These are phyloP conservation scores for Ceratocystis harringtonii DNA, from an alignment of 2,329 filamentous ascomycete species.

Conservation along the genomic window DNA sequence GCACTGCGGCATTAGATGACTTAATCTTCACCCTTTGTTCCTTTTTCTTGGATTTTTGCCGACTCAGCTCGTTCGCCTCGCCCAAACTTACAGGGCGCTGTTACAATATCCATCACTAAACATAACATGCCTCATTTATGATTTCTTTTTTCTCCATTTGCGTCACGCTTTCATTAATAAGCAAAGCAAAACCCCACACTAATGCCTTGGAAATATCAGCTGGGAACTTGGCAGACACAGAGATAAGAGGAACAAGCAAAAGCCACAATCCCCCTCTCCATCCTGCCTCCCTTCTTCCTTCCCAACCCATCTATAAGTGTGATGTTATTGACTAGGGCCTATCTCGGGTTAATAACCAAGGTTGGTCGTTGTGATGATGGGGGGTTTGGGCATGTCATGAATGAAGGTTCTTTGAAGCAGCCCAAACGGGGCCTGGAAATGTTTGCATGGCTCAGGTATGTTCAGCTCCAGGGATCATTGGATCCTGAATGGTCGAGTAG, in stretches of 20 bases:
- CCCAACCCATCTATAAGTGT: neutral
- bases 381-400: neutral
- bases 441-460: neutral
- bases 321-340: neutral
- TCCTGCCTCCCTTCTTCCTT: neutral
- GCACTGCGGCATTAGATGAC: neutral
- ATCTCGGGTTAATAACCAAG: slow-evolving; percentile 2
- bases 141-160: neutral
- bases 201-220: neutral
- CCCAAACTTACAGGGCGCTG: neutral
- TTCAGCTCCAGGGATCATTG: slow-evolving; percentile 1
- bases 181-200: neutral
- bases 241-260: neutral
- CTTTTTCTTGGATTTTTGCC: neutral
- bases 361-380: neutral
- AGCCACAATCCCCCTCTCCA: neutral
- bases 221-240: neutral
- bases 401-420: neutral
- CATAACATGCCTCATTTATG: neutral
- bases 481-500: neutral
- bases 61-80: neutral
- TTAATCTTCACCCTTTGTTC: neutral
- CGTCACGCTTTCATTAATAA: neutral
- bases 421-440: neutral
- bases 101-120: neutral